phyloP scores from a whole-genome alignment of 2,329 filamentous ascomycete species.

The Ambrosiella beaveri region DNA sequence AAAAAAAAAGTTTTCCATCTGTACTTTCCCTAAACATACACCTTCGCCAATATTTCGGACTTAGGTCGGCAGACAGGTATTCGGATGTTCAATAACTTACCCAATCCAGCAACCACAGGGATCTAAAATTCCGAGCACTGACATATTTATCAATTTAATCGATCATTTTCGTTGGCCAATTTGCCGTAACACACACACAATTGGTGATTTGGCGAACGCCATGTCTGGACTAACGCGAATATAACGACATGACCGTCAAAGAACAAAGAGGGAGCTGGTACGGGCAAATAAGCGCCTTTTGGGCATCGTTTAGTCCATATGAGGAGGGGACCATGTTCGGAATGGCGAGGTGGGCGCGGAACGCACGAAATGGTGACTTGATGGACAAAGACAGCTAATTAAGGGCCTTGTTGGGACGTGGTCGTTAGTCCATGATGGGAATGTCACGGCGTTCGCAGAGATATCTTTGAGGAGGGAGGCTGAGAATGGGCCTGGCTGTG shows the following conservation, averaged over 20 bases:
- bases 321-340: too few species aligned
- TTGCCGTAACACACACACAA: background rate
- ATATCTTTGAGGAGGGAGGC: background rate
- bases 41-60: slow-evolving; percentile 10
- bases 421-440: background rate
- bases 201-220: background rate
- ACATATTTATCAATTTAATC: background rate
- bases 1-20: background rate
- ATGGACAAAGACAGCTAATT: background rate
- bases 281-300: background rate
- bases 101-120: background rate
- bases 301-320: background rate
- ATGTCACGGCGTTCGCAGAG: background rate
- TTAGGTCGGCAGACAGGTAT: slow-evolving; percentile 10
- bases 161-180: background rate
- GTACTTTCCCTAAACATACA: slow-evolving; percentile 1
- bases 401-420: background rate
- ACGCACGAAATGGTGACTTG: background rate
- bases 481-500: background rate
- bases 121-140: background rate
- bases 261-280: background rate
- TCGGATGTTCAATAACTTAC: slow-evolving; percentile 1
- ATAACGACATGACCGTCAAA: background rate
- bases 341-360: too few species aligned
- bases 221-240: background rate